Evolutionary conservation across 2,329 filamentous ascomycete genomes (phyloP).

Genomic region (Beauveria brongniartii): DNA sequence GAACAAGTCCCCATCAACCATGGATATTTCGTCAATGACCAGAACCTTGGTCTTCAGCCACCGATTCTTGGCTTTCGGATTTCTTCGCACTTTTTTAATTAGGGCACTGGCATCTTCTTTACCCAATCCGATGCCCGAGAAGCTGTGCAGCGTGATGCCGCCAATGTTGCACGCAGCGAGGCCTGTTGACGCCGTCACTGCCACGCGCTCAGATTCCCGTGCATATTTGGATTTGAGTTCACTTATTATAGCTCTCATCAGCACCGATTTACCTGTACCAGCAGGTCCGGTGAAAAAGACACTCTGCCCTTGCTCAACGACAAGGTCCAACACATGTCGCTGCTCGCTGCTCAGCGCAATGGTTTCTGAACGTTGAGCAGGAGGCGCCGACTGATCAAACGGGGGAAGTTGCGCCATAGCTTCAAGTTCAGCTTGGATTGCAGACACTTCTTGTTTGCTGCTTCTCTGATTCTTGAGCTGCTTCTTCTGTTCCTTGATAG

Average conservation of each 20-base stretch:
- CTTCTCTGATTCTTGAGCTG: slow-evolving; percentile 53
- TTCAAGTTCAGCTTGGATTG: slow-evolving; percentile 36
- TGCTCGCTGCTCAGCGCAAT: slow-evolving; percentile 83
- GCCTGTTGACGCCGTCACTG: slow-evolving; percentile 91
- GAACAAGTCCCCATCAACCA: slow-evolving; percentile 96
- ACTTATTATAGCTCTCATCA: slow-evolving; percentile 85
- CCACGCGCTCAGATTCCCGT: slow-evolving; percentile 73
- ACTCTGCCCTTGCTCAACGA: slow-evolving; percentile 71
- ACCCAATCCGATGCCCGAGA: slow-evolving; percentile 88
- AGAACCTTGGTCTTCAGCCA: slow-evolving; percentile 86
- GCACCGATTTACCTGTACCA: slow-evolving; percentile 91
- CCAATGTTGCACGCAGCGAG: slow-evolving; percentile 95
- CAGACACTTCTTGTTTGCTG: slow-evolving; percentile 24
- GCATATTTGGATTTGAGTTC: slow-evolving; percentile 69
- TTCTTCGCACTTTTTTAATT: slow-evolving; percentile 83
- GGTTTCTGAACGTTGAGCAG: slow-evolving; percentile 33
- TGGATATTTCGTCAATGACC: slow-evolving; percentile 91
- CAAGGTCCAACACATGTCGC: slow-evolving; percentile 71
- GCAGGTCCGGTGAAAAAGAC: slow-evolving; percentile 98
- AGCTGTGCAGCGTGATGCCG: slow-evolving; percentile 91
- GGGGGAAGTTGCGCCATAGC: background rate
- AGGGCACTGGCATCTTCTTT: slow-evolving; percentile 77
- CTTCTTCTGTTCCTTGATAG: slow-evolving; percentile 70
- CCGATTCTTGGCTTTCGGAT: slow-evolving; percentile 76
- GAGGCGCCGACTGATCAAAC: slow-evolving; percentile 29